Evolutionary conservation across 2,329 filamentous ascomycete genomes (phyloP), one percentile per base, ranked within the genome.

Genomic region (Exophiala sideris): DNA sequence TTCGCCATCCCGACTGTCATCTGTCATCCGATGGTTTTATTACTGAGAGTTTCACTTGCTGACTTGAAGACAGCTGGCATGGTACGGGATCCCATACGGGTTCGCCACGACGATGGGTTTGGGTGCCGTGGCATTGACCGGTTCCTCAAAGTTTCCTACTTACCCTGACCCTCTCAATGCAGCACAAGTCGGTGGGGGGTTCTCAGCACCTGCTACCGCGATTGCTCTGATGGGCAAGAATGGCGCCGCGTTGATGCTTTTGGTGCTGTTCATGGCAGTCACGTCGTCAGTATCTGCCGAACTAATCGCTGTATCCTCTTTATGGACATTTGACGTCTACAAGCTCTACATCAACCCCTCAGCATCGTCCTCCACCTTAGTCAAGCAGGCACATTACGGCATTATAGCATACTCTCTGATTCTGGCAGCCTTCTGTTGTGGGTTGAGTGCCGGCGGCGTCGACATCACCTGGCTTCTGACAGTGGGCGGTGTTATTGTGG

Each of bases 51-150:
- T 16, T 38, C 40, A 18, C 3, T 7, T 47, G 20, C 45, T 47
- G 29, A 47, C 29, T 18, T 35, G 10, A 12, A 36, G 14, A 7
- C 10, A 47, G 45, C 79, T 95, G 1, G 85, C 82, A 46, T 96
- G 91, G 91, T 96, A 96, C 64, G 91, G 91, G 1, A 94, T 96
- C 48, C 91, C 91, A 0, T 95, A 88, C 87, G 78, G 95, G 6
- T 87, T 85, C 2, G 89, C 90, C 1, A 95, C 89, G 0, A 95
- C 90, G 1, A 88, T 95, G 84, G 91, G 91, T 29, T 79, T 96
- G 5, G 81, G 87, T 1, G 89, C 88, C 2, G 77, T 95, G 6
- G 88, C 89, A 0, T 79, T 95, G 1, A 89, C 95, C 69, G 82
- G 77, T 59, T 86, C 82, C 82, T 69, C 76, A 0, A 67, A 69